A percentile compares a stretch with the other conserved stretches of the same genome.
Conservation (phyloP, 345 rosid species). For the Atalantia buxifolia region DNA sequence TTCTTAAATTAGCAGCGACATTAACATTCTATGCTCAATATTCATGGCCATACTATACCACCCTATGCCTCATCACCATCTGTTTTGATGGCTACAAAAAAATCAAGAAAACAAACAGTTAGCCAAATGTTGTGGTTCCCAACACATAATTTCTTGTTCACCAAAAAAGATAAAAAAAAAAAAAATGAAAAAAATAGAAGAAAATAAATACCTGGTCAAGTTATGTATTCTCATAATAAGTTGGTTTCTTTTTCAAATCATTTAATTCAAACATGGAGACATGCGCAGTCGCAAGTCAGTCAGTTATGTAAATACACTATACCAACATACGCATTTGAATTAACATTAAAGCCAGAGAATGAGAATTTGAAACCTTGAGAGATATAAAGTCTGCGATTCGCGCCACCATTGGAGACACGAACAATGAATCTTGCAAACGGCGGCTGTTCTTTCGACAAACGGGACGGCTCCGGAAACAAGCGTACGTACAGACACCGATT, state of each 20-base stretch:
- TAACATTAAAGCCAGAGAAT: not conserved
- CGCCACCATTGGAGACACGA: constrained; percentile 58
- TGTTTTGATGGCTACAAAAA: not conserved
- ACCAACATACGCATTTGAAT: not conserved
- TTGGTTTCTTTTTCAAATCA: not conserved
- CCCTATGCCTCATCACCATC: not conserved
- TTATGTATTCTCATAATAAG: not conserved
- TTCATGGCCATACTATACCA: not conserved
- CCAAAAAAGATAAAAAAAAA: not conserved
- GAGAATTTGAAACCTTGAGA: constrained; percentile 44
- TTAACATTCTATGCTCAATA: not conserved
- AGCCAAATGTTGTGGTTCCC: not conserved
- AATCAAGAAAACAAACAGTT: not conserved
- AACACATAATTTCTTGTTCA: not conserved
- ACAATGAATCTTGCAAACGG: constrained; percentile 71
- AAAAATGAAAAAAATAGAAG: too few species aligned
- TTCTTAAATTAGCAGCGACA: not conserved
- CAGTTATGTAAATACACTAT: too few species aligned
- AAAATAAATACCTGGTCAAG: not conserved
- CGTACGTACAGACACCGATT: constrained; percentile 67
- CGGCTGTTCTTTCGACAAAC: constrained; percentile 69
- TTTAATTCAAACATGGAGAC: not conserved
- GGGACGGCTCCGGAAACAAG: constrained; percentile 77
- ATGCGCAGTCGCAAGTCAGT: not conserved
- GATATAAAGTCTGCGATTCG: constrained; percentile 46